Evolutionary conservation across 768 basidiomycete genomes (phyloP).

Genomic region (Boletus vermiculosoides): DNA sequence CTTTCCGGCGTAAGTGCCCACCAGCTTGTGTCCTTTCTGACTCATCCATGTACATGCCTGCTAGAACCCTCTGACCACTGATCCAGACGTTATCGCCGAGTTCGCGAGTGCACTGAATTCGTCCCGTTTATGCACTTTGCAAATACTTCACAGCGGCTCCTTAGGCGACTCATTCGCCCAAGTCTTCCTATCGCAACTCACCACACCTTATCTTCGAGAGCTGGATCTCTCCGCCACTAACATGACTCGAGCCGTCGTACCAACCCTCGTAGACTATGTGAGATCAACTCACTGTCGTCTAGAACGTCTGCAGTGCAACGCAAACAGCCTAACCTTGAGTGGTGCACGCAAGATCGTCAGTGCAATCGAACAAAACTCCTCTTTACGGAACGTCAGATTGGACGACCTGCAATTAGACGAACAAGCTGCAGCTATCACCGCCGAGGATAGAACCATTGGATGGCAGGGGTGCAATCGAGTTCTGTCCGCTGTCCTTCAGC

Average conservation of each 20-base stretch:
- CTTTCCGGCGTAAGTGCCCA: constrained; percentile 53
- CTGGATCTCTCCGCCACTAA: constrained; percentile 55
- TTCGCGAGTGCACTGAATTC: constrained; percentile 54
- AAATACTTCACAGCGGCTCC: constrained; percentile 47
- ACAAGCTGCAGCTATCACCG: constrained; percentile 25
- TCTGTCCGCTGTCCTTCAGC: constrained; percentile 36
- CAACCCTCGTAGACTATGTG: constrained; percentile 48
- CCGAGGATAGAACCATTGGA: constrained; percentile 24
- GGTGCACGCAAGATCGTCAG: constrained; percentile 46
- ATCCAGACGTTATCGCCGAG: constrained; percentile 33
- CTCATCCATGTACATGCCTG: constrained; percentile 17
- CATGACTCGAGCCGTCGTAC: constrained; percentile 42
- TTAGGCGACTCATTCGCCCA: constrained; percentile 53
- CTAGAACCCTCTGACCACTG: constrained; percentile 42
- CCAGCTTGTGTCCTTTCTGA: neutral
- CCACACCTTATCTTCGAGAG: constrained; percentile 48
- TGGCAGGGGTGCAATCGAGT: constrained; percentile 34
- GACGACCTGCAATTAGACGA: constrained; percentile 42
- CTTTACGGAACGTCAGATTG: constrained; percentile 47
- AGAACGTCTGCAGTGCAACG: constrained; percentile 50
- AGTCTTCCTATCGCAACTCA: constrained; percentile 49
- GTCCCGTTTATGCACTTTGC: constrained; percentile 50
- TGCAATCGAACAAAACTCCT: constrained; percentile 48
- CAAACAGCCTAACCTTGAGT: constrained; percentile 49
- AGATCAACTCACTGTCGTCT: constrained; percentile 51